These are phyloP conservation scores for Ogataea chonburiensis DNA, from an alignment of 805 yeast species.

Conservation along the genomic window DNA sequence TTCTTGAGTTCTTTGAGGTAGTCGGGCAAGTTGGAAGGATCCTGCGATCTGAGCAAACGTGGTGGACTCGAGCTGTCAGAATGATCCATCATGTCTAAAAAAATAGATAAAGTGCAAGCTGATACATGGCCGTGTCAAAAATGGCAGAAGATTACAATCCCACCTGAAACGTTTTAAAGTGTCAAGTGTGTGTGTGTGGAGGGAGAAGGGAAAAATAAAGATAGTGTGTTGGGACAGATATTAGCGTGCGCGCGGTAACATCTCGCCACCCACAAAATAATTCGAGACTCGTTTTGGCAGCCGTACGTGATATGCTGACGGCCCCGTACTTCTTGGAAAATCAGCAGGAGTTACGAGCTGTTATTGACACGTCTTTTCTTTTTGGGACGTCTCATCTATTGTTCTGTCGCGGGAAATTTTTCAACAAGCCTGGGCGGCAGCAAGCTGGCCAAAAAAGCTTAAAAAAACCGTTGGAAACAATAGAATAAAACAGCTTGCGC, in stretches of 20 bases:
- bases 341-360: no score
- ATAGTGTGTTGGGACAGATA: no score
- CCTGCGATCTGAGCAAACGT: slow-evolving; percentile 22
- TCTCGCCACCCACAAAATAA: no score
- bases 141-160: no score
- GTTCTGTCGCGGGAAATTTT: background rate
- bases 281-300: no score
- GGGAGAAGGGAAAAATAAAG: no score
- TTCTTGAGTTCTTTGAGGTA: slow-evolving; percentile 23
- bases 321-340: no score
- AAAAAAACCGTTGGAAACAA: slow-evolving; percentile 10
- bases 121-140: no score
- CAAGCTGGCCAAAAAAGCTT: background rate
- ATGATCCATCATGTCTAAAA: slow-evolving; percentile 8
- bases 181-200: no score
- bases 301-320: no score
- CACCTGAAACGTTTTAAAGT: no score
- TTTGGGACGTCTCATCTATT: background rate
- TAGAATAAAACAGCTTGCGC: slow-evolving; percentile 1
- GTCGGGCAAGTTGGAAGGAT: slow-evolving; percentile 21
- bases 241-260: no score
- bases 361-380: background rate
- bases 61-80: slow-evolving; percentile 7
- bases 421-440: slow-evolving; percentile 1
- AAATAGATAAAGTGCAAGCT: background rate